Evolutionary conservation across 2,329 filamentous ascomycete species (phyloP).

Genomic region (Tolypocladium inflatum): DNA sequence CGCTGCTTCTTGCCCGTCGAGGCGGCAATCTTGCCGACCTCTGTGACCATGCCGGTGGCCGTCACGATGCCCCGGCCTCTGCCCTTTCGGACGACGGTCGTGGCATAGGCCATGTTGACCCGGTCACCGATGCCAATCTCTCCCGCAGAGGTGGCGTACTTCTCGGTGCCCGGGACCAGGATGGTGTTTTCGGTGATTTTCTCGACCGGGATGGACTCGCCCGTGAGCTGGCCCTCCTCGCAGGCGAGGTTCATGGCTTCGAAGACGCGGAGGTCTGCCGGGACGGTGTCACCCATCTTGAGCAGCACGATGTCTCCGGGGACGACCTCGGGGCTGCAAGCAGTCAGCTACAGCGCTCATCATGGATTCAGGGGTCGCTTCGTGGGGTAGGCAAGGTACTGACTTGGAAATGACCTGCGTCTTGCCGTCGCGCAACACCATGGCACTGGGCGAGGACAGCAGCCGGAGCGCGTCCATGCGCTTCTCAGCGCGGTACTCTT

Average conservation of each 20-base stretch:
- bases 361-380: no score
- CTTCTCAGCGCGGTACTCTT: conserved; percentile 56
- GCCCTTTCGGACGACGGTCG: conserved; percentile 63
- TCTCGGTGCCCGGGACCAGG: conserved; percentile 34
- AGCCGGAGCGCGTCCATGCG: conserved; percentile 55
- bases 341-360: conserved; percentile 5
- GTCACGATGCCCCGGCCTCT: conserved; percentile 65
- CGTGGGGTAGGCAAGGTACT: no score
- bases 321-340: conserved; percentile 47
- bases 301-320: conserved; percentile 62
- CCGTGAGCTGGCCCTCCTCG: conserved; percentile 69
- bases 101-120: conserved; percentile 66
- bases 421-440: conserved; percentile 50
- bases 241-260: conserved; percentile 72
- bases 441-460: conserved; percentile 54
- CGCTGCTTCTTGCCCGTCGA: conserved; percentile 42
- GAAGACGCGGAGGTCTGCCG: conserved; percentile 61
- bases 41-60: conserved; percentile 61
- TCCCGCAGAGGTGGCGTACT: conserved; percentile 28
- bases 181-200: conserved; percentile 49
- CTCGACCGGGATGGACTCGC: conserved; percentile 64
- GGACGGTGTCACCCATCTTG: conserved; percentile 65
- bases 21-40: conserved; percentile 60
- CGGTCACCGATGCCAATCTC: conserved; percentile 61
- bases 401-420: conserved; percentile 49